Conservation (phyloP, 2,329 filamentous ascomycete genomes). For the Trichoderma sp. region DNA sequence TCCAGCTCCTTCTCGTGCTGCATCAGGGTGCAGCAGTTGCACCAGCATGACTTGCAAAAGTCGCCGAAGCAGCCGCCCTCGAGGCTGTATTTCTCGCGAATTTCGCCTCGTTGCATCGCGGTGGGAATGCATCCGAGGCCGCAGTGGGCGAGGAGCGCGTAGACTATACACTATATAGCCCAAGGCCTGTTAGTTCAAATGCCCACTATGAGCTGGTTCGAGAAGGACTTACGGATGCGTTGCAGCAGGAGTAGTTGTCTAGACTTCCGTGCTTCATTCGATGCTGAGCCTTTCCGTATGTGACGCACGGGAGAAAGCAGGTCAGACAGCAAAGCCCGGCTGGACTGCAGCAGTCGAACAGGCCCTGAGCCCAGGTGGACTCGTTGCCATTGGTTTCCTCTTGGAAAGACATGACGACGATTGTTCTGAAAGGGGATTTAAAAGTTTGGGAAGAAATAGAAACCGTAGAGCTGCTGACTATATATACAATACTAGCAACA, state of each 20-base stretch:
- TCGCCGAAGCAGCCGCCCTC: constrained; percentile 49
- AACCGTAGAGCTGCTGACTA: not conserved
- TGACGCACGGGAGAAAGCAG: constrained; percentile 51
- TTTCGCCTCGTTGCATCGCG: constrained; percentile 49
- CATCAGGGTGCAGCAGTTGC: constrained; percentile 48
- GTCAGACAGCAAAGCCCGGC: constrained; percentile 48
- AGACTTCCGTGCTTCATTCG: constrained; percentile 46
- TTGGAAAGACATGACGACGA: constrained; percentile 5
- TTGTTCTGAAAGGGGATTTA: not conserved
- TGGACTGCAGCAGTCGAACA: constrained; percentile 51
- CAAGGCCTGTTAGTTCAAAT: constrained; percentile 21
- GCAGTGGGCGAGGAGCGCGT: constrained; percentile 46
- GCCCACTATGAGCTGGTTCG: not conserved
- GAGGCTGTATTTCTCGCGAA: constrained; percentile 50
- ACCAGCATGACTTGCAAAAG: constrained; percentile 49
- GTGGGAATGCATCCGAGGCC: constrained; percentile 48
- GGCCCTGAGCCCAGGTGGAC: constrained; percentile 41
- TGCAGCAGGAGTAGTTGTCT: constrained; percentile 49
- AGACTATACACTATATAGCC: constrained; percentile 45
- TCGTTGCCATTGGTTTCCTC: constrained; percentile 41
- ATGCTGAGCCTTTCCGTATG: constrained; percentile 53
- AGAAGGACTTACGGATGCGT: constrained; percentile 48
- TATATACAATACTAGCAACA: not conserved
- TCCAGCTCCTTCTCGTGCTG: constrained; percentile 53
- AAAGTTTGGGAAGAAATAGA: no score